Base-by-base conservation (phyloP, 1,284 basidiomycete genomes). In the Tausonia pullulans region DNA sequence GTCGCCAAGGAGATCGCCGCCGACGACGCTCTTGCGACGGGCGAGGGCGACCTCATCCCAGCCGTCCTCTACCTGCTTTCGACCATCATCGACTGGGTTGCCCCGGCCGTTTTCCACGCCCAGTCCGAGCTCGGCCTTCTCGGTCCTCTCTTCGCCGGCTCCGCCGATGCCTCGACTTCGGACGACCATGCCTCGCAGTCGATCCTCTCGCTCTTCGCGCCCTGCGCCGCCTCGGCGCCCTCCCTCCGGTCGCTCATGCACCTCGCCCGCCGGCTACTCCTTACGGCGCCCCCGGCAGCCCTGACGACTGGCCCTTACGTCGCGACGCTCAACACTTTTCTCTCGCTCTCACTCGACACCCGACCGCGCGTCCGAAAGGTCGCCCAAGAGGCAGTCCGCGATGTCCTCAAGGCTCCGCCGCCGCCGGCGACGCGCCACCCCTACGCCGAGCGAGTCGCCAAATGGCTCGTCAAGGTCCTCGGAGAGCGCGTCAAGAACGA, bases 321-420 rank as follows among this genome's bases (percentile, higher is more conserved):
- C 13, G 44, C 55, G 6, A 58, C 65, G 45, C 80, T 94, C 39
- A 87, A 90, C 71, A 80, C 82, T 16, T 86, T 95, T 58, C 79
- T 98, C 58, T 85, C 88, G 67, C 79, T 98, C 60, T 87, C 85
- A 70, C 79, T 92, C 60, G 95, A 98, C 78, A 82, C 86, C 2
- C 80, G 95, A 56, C 95, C 96, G 49, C 98, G 98, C 79, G 91
- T 98, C 58, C 84, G 96, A 65, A 93, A 86, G 76, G 84, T 87
- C 69, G 93, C 95, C 8, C 87, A 88, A 64, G 92, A 97, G 70
- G 83, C 90, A 39, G 82, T 98, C 52, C 82, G 81, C 68, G 86
- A 89, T 69, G 80, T 93, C 4, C 80, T 94, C 43, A 79, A 81
- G 5, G 81, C 81, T 11, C 90, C 92, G 13, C 87, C 90, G 1